Evolutionary conservation across 2,329 filamentous ascomycete genomes (phyloP).

Genomic region (Tolypocladium tundrense): DNA sequence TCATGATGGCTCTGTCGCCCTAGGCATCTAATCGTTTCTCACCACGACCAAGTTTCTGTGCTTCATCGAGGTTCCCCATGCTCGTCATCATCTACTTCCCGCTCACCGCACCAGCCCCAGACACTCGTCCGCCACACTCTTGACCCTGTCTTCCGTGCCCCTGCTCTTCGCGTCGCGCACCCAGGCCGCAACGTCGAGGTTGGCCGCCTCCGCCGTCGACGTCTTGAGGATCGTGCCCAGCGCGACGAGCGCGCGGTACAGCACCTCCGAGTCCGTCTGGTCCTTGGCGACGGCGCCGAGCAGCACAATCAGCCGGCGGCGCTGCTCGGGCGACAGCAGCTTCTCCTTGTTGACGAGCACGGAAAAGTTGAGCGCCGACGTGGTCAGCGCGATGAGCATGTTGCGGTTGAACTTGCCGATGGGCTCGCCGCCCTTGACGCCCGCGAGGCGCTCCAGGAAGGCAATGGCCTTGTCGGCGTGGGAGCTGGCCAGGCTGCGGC

Average conservation of each 20-base stretch:
- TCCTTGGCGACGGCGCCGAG: constrained; percentile 52
- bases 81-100: background rate
- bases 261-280: constrained; percentile 68
- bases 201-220: constrained; percentile 31
- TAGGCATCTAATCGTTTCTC: background rate
- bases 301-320: constrained; percentile 43
- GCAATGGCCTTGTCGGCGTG: constrained; percentile 46
- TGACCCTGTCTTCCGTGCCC: constrained; percentile 35
- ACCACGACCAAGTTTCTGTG: background rate
- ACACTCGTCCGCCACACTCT: constrained; percentile 36
- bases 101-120: constrained; percentile 18
- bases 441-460: constrained; percentile 53
- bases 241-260: constrained; percentile 74
- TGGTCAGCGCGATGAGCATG: constrained; percentile 70
- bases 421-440: constrained; percentile 33
- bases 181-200: constrained; percentile 29
- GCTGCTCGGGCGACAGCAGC: constrained; percentile 21
- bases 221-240: constrained; percentile 64
- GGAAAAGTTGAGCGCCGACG: constrained; percentile 74
- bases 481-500: constrained; percentile 54
- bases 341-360: constrained; percentile 52
- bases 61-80: background rate
- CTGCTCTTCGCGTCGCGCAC: constrained; percentile 32
- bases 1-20: background rate
- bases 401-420: constrained; percentile 61